Evolutionary conservation across 371 early-diverging fungal genomes (phyloP), one percentile per base, ranked within the genome.

Genomic region (Actinomucor elegans): DNA sequence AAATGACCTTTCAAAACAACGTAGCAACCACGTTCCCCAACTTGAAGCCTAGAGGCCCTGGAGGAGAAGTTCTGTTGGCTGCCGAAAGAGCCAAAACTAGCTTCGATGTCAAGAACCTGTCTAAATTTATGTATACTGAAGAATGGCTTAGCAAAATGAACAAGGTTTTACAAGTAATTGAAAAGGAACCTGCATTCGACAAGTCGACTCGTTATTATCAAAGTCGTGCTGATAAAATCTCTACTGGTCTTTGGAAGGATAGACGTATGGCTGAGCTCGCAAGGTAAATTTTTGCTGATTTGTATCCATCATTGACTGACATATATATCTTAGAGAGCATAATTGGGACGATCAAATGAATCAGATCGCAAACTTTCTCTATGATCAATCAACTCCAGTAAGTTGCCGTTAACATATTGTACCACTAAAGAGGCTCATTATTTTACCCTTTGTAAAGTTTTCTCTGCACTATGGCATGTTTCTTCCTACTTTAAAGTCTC

Each of bases 401-500:
- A 72, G 72, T 69, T 2, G 7, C 5, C 6, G 27, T 27, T 48
- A 14, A 43, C 24, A 43, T 27, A 28, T 38, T 38, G 38, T 38
- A 20, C 21, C 17, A 38, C 38, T 4, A 9, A 15, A 38, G 17
- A 38, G 17, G n/a, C n/a, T n/a, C n/a, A n/a, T n/a, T n/a, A n/a
- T n/a, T n/a, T n/a, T n/a, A n/a, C n/a, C n/a, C n/a, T n/a, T n/a
- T 33, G 7, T 32, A 12, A 55, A 73, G 75, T 72, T 72, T 36
- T 52, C 67, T 21, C 55, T 75, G 46, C 87, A 87, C 60, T 72
- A 79, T 26, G 68, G 69, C 23, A 90, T 92, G 81, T 93, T 94
- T 62, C 81, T 91, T 24, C 93, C 92, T 9, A 87, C 90, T 18
- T 69, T 94, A 52, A 71, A 77, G 51, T 76, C 75, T 33, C 92